These are phyloP conservation scores for Chamaecyparis obtusa DNA, from an alignment of 75 land plant species.

Conservation along the genomic window DNA sequence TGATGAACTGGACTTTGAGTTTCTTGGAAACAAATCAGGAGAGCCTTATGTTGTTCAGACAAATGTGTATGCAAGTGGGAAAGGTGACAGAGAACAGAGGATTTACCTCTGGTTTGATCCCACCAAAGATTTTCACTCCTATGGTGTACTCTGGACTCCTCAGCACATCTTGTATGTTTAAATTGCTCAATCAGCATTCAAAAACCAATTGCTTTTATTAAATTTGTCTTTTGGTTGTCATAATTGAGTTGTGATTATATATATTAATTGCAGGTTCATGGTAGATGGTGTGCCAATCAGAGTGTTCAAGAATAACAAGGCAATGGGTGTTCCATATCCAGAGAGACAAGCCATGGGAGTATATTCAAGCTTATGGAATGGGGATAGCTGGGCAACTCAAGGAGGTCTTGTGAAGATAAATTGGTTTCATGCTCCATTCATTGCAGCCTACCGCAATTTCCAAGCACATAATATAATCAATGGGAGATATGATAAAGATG, in stretches of 20 bases:
- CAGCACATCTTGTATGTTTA: neutral
- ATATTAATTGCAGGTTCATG: slow-evolving; percentile 22
- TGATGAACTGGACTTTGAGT: slow-evolving; percentile 10
- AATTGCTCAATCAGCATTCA: neutral
- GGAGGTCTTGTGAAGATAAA: slow-evolving; percentile 39
- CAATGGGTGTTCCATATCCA: slow-evolving; percentile 35
- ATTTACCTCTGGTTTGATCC: slow-evolving; percentile 12
- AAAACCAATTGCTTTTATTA: neutral
- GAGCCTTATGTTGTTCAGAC: neutral
- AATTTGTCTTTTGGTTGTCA: too few relatives aligned
- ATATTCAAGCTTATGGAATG: slow-evolving; percentile 42
- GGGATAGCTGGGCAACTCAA: slow-evolving; percentile 38
- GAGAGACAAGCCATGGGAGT: slow-evolving; percentile 31
- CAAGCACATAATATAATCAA: neutral
- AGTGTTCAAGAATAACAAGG: slow-evolving; percentile 39
- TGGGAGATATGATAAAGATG: neutral
- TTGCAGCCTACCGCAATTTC: slow-evolving; percentile 22
- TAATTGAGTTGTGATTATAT: neutral
- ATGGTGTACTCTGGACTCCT: neutral
- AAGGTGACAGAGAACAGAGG: neutral
- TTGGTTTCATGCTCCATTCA: slow-evolving; percentile 40
- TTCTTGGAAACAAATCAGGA: slow-evolving; percentile 6
- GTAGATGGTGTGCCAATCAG: slow-evolving; percentile 40
- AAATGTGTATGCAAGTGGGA: slow-evolving; percentile 7
- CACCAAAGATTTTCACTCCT: slow-evolving; percentile 3